phyloP scores from a whole-genome alignment of 75 land plant genomes.

The Selaginella tamariscina region DNA sequence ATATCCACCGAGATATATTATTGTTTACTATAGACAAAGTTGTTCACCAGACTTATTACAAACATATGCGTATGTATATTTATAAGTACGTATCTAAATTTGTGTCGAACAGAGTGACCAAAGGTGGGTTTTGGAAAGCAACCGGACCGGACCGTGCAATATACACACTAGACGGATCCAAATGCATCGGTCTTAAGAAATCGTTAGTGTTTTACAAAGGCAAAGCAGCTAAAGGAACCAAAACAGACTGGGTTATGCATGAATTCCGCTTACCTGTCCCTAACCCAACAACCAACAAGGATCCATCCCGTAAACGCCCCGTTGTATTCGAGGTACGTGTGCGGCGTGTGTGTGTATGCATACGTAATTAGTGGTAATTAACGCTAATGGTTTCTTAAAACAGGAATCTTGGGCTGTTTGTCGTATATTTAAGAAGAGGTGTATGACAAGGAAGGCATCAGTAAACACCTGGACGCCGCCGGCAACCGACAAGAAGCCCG shows the following conservation, averaged over 20 bases:
- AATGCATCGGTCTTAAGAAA: background rate
- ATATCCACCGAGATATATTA: too few relatives aligned
- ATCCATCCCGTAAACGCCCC: background rate
- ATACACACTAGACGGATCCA: background rate
- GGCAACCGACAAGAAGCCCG: background rate
- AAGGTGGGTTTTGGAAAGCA: background rate
- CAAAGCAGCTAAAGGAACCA: background rate
- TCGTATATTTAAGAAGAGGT: background rate
- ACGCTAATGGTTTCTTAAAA: too few relatives aligned
- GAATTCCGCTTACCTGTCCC: constrained; percentile 13
- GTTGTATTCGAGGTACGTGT: background rate
- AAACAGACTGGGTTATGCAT: background rate
- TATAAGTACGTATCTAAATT: too few relatives aligned
- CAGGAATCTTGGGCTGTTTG: constrained; percentile 1
- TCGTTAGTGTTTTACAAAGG: background rate
- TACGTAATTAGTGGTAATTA: too few relatives aligned
- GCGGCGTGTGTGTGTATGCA: too few relatives aligned
- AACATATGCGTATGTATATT: too few relatives aligned
- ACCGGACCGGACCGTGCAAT: background rate
- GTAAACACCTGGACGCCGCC: background rate
- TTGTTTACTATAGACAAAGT: too few relatives aligned
- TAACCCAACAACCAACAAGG: background rate
- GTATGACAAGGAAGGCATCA: background rate
- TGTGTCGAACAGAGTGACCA: constrained; percentile 6
- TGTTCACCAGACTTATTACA: too few relatives aligned